Percentiles rank a stretch among this genome's conserved stretches.
These are phyloP conservation scores for Daldinia sp. DNA, from an alignment of 2,329 filamentous ascomycete species.

Conservation along the genomic window DNA sequence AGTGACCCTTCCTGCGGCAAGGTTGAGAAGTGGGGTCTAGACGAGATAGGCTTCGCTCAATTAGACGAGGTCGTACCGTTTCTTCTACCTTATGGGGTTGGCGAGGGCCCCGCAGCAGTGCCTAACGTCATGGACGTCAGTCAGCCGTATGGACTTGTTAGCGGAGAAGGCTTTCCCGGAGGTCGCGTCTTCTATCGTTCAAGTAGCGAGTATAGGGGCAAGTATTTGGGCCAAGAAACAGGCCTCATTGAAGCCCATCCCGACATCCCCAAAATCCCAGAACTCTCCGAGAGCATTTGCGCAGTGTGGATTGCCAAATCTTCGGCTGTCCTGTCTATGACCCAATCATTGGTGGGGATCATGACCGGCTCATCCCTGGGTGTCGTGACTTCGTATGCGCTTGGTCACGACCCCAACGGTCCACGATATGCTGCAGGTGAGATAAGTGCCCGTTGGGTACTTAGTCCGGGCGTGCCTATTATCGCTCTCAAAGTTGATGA, in stretches of 20 bases:
- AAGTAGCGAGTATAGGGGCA: conserved; percentile 78
- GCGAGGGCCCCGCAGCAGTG: conserved; percentile 79
- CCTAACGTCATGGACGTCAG: conserved; percentile 94
- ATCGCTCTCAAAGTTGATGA: conserved; percentile 87
- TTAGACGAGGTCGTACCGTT: conserved; percentile 82
- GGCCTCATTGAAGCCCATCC: conserved; percentile 71
- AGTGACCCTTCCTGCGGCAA: conserved; percentile 84
- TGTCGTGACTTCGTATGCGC: conserved; percentile 82
- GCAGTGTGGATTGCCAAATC: conserved; percentile 94
- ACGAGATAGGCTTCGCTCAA: conserved; percentile 80
- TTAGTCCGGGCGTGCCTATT: conserved; percentile 94
- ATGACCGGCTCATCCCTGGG: conserved; percentile 86
- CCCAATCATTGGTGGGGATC: conserved; percentile 83
- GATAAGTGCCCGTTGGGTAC: conserved; percentile 87
- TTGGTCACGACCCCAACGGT: conserved; percentile 71
- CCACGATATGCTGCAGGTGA: conserved; percentile 78
- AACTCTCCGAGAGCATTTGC: conserved; percentile 77
- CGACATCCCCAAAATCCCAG: conserved; percentile 82
- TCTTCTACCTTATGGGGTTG: conserved; percentile 80
- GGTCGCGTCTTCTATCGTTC: conserved; percentile 84
- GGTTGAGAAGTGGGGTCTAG: conserved; percentile 83
- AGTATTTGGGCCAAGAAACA: conserved; percentile 75
- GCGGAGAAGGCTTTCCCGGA: conserved; percentile 87
- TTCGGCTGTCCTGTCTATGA: conserved; percentile 74
- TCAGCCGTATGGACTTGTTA: conserved; percentile 83